Percentiles rank a stretch among this genome's conserved stretches.
These are phyloP conservation scores for Monocercomonoides exilis DNA, from an alignment of 78 protist genomes.

Conservation along the genomic window DNA sequence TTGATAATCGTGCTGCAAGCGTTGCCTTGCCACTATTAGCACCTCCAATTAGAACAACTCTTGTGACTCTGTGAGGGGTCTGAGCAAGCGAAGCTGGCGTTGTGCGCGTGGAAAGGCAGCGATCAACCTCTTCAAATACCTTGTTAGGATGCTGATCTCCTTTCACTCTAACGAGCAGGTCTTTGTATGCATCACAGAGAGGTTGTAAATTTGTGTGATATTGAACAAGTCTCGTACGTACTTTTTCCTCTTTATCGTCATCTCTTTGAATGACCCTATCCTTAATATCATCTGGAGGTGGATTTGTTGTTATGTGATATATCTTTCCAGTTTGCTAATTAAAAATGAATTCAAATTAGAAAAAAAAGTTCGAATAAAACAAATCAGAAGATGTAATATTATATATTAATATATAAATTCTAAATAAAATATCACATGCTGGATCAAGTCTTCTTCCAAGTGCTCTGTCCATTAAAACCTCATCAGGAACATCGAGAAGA, in stretches of 20 bases:
- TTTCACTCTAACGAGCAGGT: background rate
- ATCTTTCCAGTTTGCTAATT: conserved; percentile 7
- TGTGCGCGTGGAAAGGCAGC: background rate
- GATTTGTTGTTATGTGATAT: conserved; percentile 14
- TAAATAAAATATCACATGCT: background rate
- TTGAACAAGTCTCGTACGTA: background rate
- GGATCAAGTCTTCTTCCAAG: conserved; percentile 27
- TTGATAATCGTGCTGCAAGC: too few relatives aligned
- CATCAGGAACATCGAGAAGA: conserved; percentile 15
- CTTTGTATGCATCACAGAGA: background rate
- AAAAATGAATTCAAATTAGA: background rate
- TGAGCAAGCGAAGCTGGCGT: background rate
- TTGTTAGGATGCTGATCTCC: background rate
- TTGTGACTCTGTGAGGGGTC: background rate
- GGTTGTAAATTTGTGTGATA: conserved; percentile 8
- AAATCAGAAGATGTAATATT: too few relatives aligned
- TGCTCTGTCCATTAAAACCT: conserved; percentile 3
- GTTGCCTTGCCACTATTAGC: background rate
- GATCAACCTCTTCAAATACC: background rate
- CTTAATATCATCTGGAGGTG: conserved; percentile 7
- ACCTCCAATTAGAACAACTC: background rate
- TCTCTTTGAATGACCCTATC: background rate
- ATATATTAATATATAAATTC: too few relatives aligned
- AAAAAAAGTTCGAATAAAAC: background rate
- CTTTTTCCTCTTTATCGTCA: conserved; percentile 18